Base-by-base conservation (phyloP, 768 basidiomycete species). In the Dentipellis sp. region DNA sequence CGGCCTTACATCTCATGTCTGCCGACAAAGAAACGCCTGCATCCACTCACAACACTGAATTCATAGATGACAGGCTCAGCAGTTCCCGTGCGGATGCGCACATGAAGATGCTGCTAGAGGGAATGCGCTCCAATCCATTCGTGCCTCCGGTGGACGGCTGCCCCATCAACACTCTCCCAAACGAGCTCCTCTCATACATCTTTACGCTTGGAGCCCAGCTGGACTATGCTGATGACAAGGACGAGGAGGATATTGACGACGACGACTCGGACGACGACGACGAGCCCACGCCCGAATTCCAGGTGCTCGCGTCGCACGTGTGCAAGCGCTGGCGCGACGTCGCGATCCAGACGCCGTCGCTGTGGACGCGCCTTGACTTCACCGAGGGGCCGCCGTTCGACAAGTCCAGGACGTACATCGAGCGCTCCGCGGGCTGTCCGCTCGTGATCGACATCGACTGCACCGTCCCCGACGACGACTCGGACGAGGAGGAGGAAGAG, bases 281-380 rank as follows among this genome's bases (percentile, higher is more conserved):
- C 0, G 46, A 38, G 39, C 49, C 38, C 48, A 47, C 47, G 47
- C 68, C 67, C 36, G 56, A 71, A 2, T 83, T 82, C 64, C 75
- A 78, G 59, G 68, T 82, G 29, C 69, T 82, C 60, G 80, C 77
- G 12, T 83, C 83, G 16, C 83, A 83, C 61, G 77, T 84, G 10
- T 86, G 83, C 65, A 69, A 62, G 22, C 79, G 75, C 56, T 86
- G 84, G 84, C 79, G 83, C 50, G 69, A 68, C 37, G 60, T 75
- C 1, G 77, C 82, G 3, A 54, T 85, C 29, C 75, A 75, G 34
- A 78, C 78, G 0, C 79, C 82, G 0, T 68, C 71, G 9, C 72
- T 86, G 16, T 87, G 84, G 84, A 78, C 78, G 10, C 66, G 57
- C 34, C 69, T 86, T 40, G 61, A 66, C 3, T 79, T 78, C 45